Evolutionary conservation across 345 rosid genomes (phyloP).

Genomic region (Orychophragmus violaceus): DNA sequence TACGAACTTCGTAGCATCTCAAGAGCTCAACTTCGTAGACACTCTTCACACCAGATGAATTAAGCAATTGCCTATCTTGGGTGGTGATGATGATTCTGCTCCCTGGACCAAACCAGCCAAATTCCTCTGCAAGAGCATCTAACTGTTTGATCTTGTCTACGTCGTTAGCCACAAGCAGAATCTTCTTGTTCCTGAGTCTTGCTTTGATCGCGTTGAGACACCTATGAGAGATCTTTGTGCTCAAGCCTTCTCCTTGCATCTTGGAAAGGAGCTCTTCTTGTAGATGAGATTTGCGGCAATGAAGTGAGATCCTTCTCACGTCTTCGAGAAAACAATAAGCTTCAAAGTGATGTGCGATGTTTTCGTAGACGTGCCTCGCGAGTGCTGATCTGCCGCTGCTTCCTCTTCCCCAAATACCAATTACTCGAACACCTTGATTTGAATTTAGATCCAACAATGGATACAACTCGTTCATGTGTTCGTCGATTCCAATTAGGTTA

Average conservation of each 20-base stretch:
- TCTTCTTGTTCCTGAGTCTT: conserved; percentile 12
- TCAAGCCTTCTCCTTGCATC: conserved; percentile 21
- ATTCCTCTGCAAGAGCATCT: conserved; percentile 16
- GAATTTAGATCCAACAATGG: conserved; percentile 5
- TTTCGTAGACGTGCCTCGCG: conserved; percentile 14
- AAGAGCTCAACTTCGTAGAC: conserved; percentile 25
- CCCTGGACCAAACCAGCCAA: too few species aligned
- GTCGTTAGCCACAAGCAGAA: conserved; percentile 24
- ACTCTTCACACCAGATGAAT: too few species aligned
- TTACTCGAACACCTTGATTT: neutral
- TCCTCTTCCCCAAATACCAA: conserved; percentile 32
- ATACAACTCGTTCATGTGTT: conserved; percentile 3
- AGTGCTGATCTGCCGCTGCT: conserved; percentile 23
- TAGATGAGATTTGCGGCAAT: neutral
- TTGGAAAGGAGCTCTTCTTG: conserved; percentile 16
- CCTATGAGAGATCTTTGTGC: neutral
- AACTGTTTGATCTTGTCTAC: conserved; percentile 18
- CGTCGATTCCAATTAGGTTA: conserved; percentile 27
- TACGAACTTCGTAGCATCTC: conserved; percentile 10
- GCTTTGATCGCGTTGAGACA: conserved; percentile 11
- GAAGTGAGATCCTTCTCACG: neutral
- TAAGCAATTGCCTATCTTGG: too few species aligned
- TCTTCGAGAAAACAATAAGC: conserved; percentile 23
- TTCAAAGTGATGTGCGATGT: too few species aligned
- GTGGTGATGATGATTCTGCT: too few species aligned